A percentile compares a stretch with the other conserved stretches of the same genome.
These are phyloP conservation scores for Ramularia collo-cygni DNA, from an alignment of 2,329 filamentous ascomycete species.

Conservation along the genomic window DNA sequence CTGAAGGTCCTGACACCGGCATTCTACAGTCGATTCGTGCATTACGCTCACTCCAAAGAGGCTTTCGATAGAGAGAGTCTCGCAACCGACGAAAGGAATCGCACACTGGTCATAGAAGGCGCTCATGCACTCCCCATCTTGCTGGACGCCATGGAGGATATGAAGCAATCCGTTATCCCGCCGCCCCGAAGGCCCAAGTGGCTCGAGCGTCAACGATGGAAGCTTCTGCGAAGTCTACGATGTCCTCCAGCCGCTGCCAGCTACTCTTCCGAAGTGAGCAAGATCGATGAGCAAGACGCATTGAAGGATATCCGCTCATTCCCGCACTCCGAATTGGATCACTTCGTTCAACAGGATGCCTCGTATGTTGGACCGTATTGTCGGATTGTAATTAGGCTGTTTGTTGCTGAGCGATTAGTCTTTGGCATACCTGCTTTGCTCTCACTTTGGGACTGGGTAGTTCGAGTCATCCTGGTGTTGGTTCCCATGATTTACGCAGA, in stretches of 20 bases:
- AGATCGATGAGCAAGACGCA: slow-evolving; percentile 8
- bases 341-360: slow-evolving; percentile 26
- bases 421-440: slow-evolving; percentile 33
- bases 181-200: background rate
- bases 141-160: slow-evolving; percentile 27
- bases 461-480: slow-evolving; percentile 21
- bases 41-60: slow-evolving; percentile 56
- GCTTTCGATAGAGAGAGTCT: slow-evolving; percentile 54
- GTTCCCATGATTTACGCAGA: slow-evolving; percentile 21
- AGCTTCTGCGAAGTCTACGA: slow-evolving; percentile 31
- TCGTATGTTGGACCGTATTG: slow-evolving; percentile 30
- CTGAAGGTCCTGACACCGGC: slow-evolving; percentile 56
- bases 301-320: slow-evolving; percentile 32
- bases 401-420: slow-evolving; percentile 36
- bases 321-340: slow-evolving; percentile 35
- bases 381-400: slow-evolving; percentile 33
- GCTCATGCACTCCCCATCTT: slow-evolving; percentile 46
- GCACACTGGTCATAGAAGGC: slow-evolving; percentile 52
- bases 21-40: slow-evolving; percentile 61
- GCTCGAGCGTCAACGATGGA: slow-evolving; percentile 31
- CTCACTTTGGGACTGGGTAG: slow-evolving; percentile 19
- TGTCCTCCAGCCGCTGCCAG: slow-evolving; percentile 35
- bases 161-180: background rate
- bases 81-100: slow-evolving; percentile 46
- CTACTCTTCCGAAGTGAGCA: slow-evolving; percentile 27